These are phyloP conservation scores for Macrophomina tecta DNA, from an alignment of 2,329 filamentous ascomycete species.

Conservation along the genomic window DNA sequence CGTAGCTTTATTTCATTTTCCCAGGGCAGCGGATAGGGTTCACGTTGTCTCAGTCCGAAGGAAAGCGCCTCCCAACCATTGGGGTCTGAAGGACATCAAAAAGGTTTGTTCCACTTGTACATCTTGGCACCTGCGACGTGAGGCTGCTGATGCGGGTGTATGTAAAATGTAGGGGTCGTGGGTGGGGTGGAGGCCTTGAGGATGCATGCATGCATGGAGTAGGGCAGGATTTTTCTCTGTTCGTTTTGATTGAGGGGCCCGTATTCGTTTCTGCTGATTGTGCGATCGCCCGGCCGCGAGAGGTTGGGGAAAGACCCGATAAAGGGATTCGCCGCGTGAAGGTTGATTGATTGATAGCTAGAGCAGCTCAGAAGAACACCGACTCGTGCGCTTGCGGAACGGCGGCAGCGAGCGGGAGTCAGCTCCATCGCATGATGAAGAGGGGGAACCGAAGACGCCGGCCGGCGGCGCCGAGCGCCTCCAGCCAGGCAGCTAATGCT, in stretches of 20 bases:
- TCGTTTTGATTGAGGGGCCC: conserved; percentile 16
- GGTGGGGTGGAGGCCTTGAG: conserved; percentile 14
- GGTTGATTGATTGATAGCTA: background rate
- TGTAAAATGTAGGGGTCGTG: background rate
- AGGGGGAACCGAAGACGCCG: background rate
- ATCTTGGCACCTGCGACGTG: background rate
- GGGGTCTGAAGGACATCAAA: background rate
- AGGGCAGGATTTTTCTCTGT: background rate
- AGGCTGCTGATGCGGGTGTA: background rate
- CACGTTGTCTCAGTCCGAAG: conserved; percentile 1
- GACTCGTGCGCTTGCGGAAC: background rate
- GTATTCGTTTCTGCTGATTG: conserved; percentile 22
- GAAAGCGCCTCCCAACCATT: conserved; percentile 7
- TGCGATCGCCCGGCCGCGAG: background rate
- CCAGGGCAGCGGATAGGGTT: conserved; percentile 19
- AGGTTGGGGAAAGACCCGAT: background rate
- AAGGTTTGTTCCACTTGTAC: background rate
- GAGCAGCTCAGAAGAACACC: background rate
- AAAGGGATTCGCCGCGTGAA: conserved; percentile 1
- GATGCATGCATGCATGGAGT: background rate
- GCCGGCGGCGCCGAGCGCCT: background rate
- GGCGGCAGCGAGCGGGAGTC: background rate
- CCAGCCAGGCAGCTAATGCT: background rate
- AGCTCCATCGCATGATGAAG: background rate
- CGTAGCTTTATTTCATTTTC: background rate